A percentile compares a stretch with the other conserved stretches of the same genome.
These are phyloP conservation scores for Urtica urens DNA, from an alignment of 306 rosid genomes.

Conservation along the genomic window DNA sequence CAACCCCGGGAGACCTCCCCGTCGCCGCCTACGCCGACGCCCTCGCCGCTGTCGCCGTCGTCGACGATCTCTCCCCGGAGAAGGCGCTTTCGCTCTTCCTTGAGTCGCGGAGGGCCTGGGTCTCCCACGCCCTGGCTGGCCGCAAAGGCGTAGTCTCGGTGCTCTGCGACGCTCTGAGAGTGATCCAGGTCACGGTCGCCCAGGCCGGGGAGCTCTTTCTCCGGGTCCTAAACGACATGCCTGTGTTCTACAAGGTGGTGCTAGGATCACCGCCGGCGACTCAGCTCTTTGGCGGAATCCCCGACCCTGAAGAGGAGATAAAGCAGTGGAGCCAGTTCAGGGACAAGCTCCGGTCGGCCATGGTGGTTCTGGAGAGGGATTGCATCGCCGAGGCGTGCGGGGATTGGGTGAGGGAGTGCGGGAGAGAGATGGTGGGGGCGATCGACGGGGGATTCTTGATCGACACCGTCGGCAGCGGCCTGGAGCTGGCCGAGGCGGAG, in stretches of 20 bases:
- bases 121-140: constrained; percentile 39
- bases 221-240: constrained; percentile 86
- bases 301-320: constrained; percentile 88
- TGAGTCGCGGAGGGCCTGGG: constrained; percentile 75
- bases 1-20: too few relatives aligned
- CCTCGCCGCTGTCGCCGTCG: constrained; percentile 67
- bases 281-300: constrained; percentile 91
- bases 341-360: constrained; percentile 56
- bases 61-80: constrained; percentile 64
- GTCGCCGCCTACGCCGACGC: constrained; percentile 68
- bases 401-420: constrained; percentile 71
- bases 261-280: constrained; percentile 74
- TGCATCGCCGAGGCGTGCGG: constrained; percentile 61
- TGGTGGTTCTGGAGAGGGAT: constrained; percentile 59
- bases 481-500: constrained; percentile 78
- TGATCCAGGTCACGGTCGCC: constrained; percentile 83
- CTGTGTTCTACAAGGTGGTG: constrained; percentile 71
- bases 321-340: constrained; percentile 87
- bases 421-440: constrained; percentile 43
- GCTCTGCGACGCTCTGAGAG: constrained; percentile 68
- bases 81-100: constrained; percentile 60
- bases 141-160: constrained; percentile 51
- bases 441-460: constrained; percentile 62
- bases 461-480: constrained; percentile 61
- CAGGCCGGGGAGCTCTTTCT: constrained; percentile 91